Evolutionary conservation across 1,139 yeast species (phyloP).

Genomic region (Pneumocystis wakefieldiae): DNA sequence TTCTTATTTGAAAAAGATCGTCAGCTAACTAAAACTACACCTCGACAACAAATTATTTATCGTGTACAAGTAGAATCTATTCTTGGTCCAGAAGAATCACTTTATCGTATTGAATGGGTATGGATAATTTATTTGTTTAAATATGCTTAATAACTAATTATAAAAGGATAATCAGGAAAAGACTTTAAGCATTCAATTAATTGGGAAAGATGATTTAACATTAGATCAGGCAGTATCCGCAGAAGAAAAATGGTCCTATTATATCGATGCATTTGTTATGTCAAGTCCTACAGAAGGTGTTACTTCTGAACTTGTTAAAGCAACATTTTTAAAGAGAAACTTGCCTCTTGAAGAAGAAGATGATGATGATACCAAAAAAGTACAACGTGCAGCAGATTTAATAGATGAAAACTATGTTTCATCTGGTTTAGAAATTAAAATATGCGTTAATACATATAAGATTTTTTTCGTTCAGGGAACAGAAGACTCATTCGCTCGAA

Average conservation of each 20-base stretch:
- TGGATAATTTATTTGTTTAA: not conserved
- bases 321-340: constrained; percentile 50
- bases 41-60: constrained; percentile 77
- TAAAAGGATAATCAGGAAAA: constrained; percentile 30
- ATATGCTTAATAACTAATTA: not conserved
- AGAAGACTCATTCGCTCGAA: constrained; percentile 54
- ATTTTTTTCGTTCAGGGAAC: constrained; percentile 72
- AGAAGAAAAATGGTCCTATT: constrained; percentile 81
- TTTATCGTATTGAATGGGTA: constrained; percentile 69
- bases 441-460: constrained; percentile 65
- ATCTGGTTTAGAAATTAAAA: constrained; percentile 65
- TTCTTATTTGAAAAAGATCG: constrained; percentile 73
- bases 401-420: constrained; percentile 9
- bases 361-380: constrained; percentile 20
- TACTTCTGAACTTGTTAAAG: constrained; percentile 55
- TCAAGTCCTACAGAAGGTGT: constrained; percentile 96
- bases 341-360: constrained; percentile 39
- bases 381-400: not conserved
- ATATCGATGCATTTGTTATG: constrained; percentile 81
- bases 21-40: constrained; percentile 36
- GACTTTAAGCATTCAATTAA: constrained; percentile 61
- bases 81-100: constrained; percentile 73
- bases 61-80: constrained; percentile 74
- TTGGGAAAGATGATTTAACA: constrained; percentile 77
- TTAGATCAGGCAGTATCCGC: constrained; percentile 58